Evolutionary conservation across 2,329 filamentous ascomycete species (phyloP).

Genomic region (Hypoxylon rubiginosum): DNA sequence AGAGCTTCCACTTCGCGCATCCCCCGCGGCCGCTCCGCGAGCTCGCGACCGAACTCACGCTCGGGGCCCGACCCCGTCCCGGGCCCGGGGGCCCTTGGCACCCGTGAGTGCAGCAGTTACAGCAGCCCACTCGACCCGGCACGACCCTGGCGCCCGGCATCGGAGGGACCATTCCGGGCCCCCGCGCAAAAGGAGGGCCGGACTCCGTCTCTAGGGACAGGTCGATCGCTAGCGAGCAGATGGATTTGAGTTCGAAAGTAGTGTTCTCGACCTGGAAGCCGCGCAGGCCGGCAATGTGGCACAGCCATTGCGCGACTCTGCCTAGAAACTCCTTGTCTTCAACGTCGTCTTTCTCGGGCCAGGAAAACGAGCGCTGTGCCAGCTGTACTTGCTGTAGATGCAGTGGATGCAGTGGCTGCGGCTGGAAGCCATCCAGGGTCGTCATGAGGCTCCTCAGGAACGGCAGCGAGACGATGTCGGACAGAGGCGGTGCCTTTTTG

Average conservation of each 20-base stretch:
- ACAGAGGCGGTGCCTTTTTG: conserved; percentile 17
- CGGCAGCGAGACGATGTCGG: conserved; percentile 25
- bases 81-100: conserved; percentile 22
- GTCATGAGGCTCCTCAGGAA: conserved; percentile 34
- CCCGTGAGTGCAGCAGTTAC: conserved; percentile 35
- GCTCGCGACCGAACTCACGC: conserved; percentile 14
- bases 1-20: conserved; percentile 18
- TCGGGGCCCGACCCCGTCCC: not conserved
- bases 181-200: not conserved
- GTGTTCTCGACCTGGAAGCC: conserved; percentile 24
- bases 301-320: conserved; percentile 42
- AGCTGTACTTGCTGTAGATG: no score
- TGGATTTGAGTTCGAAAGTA: conserved; percentile 33
- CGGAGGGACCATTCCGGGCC: no score
- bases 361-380: conserved; percentile 24
- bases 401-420: no score
- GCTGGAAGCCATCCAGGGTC: conserved; percentile 6
- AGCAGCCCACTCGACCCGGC: conserved; percentile 13
- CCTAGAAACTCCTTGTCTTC: conserved; percentile 29
- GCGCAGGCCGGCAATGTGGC: conserved; percentile 38
- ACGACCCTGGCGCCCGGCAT: not conserved
- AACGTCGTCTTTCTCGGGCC: conserved; percentile 19
- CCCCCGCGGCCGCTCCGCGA: conserved; percentile 2
- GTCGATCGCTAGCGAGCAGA: conserved; percentile 35
- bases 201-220: conserved; percentile 30